These are phyloP conservation scores for Pistacia vera DNA, from an alignment of 345 rosid genomes.

Conservation along the genomic window DNA sequence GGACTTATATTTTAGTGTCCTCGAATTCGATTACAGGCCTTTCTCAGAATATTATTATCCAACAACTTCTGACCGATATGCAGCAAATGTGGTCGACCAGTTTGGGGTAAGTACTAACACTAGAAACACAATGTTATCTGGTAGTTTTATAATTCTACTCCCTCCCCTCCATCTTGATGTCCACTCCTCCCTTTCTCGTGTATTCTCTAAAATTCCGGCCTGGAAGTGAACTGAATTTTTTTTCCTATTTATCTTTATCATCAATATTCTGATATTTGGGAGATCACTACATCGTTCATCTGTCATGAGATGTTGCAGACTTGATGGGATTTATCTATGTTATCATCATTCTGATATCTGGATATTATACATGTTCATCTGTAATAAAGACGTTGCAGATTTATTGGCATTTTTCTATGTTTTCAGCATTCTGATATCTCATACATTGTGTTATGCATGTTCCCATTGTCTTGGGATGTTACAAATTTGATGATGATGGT, in stretches of 20 bases:
- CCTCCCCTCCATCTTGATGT: not conserved
- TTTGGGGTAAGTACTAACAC: slow-evolving; percentile 56
- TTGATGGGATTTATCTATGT: no score
- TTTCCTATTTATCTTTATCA: not conserved
- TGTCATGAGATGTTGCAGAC: slow-evolving; percentile 4
- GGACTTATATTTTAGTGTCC: slow-evolving; percentile 13
- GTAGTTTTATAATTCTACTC: slow-evolving; percentile 2
- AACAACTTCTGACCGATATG: slow-evolving; percentile 51
- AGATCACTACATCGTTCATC: slow-evolving; percentile 3
- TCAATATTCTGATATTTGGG: not conserved
- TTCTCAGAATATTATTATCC: slow-evolving; percentile 49
- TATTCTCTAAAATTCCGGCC: not conserved
- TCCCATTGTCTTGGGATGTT: slow-evolving; percentile 10
- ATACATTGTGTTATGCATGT: not conserved
- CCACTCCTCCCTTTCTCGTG: not conserved
- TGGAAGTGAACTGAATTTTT: not conserved
- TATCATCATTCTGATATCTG: no score
- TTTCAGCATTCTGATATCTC: no score
- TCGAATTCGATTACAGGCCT: slow-evolving; percentile 46
- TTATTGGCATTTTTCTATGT: no score
- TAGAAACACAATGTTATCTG: slow-evolving; percentile 9
- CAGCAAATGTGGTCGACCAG: slow-evolving; percentile 60
- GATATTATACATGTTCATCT: no score
- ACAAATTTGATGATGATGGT: slow-evolving; percentile 18
- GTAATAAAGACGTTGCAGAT: no score